A percentile compares a stretch with the other conserved stretches of the same genome.
Conservation (phyloP, 2,329 filamentous ascomycete genomes). For the Ilyonectria robusta region DNA sequence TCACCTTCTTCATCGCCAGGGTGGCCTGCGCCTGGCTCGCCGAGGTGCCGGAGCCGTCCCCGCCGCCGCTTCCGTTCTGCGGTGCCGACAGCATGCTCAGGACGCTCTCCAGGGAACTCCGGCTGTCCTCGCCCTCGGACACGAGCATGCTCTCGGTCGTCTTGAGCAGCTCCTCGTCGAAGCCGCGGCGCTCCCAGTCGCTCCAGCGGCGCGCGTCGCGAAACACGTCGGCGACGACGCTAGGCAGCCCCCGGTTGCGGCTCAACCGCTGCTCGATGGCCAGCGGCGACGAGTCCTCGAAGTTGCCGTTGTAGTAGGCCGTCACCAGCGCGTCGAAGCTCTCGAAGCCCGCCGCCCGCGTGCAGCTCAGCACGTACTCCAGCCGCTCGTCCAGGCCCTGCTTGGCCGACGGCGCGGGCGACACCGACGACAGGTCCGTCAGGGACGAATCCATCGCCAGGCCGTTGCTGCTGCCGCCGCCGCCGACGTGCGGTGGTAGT, state of each 20-base stretch:
- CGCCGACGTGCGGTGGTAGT: not conserved
- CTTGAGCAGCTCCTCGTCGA: constrained; percentile 24
- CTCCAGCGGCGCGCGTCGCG: constrained; percentile 20
- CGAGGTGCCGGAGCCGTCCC: not conserved
- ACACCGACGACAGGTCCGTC: constrained; percentile 19
- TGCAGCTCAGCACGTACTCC: constrained; percentile 21
- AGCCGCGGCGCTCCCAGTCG: constrained; percentile 21
- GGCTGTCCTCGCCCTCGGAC: constrained; percentile 16
- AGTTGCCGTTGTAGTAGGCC: constrained; percentile 26
- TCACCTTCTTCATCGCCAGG: constrained; percentile 19
- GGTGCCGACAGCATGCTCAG: constrained; percentile 11
- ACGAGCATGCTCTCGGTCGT: constrained; percentile 21
- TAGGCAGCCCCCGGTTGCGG: constrained; percentile 21
- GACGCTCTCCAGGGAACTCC: constrained; percentile 6
- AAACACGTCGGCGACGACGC: constrained; percentile 20
- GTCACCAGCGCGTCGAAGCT: constrained; percentile 24
- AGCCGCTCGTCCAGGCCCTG: constrained; percentile 21
- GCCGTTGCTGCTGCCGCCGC: constrained; percentile 1
- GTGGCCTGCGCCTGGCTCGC: constrained; percentile 15
- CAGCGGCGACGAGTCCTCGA: constrained; percentile 18
- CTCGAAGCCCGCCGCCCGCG: constrained; percentile 19
- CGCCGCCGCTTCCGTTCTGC: constrained; percentile 2
- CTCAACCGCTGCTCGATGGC: constrained; percentile 20
- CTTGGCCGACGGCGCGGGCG: constrained; percentile 6
- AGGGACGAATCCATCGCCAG: constrained; percentile 13